Evolutionary conservation across 2,329 filamentous ascomycete genomes (phyloP).

Genomic region (Aulographum hederae): DNA sequence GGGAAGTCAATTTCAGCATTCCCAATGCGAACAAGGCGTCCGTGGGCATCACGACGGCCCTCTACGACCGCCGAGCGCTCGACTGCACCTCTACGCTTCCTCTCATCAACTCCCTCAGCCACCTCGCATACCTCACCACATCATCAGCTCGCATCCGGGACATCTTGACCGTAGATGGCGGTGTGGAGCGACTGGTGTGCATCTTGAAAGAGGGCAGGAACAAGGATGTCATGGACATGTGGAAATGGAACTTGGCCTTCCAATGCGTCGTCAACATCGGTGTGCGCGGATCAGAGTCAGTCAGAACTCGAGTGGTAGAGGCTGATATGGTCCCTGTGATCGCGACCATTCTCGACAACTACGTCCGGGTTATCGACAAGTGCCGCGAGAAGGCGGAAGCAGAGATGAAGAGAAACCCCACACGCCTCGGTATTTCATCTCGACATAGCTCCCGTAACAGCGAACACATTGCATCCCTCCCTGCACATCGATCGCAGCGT

Average conservation of each 20-base stretch:
- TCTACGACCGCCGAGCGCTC: constrained; percentile 92
- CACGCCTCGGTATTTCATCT: constrained; percentile 18
- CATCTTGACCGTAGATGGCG: constrained; percentile 95
- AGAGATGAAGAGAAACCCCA: constrained; percentile 47
- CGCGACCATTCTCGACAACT: constrained; percentile 94
- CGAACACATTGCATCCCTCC: constrained; percentile 15
- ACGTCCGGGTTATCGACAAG: constrained; percentile 90
- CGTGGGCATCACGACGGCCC: constrained; percentile 92
- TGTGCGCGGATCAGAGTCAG: constrained; percentile 82
- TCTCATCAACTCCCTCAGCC: constrained; percentile 96
- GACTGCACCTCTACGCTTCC: constrained; percentile 97
- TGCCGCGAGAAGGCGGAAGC: constrained; percentile 71
- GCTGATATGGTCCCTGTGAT: constrained; percentile 99
- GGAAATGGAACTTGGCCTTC: constrained; percentile 99
- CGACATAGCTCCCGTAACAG: constrained; percentile 22
- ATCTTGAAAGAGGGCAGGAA: constrained; percentile 84
- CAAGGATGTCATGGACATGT: constrained; percentile 99
- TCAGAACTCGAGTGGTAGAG: constrained; percentile 88
- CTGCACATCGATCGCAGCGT: constrained; percentile 23
- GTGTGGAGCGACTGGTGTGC: constrained; percentile 88
- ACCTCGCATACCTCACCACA: constrained; percentile 94
- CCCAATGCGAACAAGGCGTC: constrained; percentile 99
- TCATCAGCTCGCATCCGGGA: constrained; percentile 94
- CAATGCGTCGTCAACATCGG: constrained; percentile 99
- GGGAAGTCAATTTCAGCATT: constrained; percentile 99